Evolutionary conservation across 495 filamentous ascomycete species (phyloP), one percentile per base, ranked within the genome.

Genomic region (Penicillium canariense): DNA sequence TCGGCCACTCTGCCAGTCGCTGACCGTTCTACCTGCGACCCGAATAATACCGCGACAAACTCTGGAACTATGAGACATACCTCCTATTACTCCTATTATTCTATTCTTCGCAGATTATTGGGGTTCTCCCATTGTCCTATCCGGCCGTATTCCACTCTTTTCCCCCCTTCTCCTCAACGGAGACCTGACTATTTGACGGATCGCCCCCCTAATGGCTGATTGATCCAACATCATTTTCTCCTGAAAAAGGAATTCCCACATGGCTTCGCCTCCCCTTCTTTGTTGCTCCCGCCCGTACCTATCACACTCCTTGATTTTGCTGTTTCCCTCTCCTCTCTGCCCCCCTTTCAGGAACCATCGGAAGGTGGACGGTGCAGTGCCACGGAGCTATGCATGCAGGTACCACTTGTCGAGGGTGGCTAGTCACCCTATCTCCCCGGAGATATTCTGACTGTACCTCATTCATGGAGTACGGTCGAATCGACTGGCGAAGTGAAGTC

Each of bases 341-440:
- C 48, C 23, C 32, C 35, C 15, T 50, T 35, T 35, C 23, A 28
- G 10, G 15, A 26, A 17, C 18, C 48, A 9, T 23, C 20, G n/a
- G 32, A 18, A 17, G 20, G n/a, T 11, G 5, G 34, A 34, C 28
- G 34, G 45, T n/a, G n/a, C 8, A 17, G 34, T 5, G 25, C 42
- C 1, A 45, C 9, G 8, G 10, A 48, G 45, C 27, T 23, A 35
- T 28, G 47, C 59, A 65, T 67, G 63, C 63, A 67, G 63, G 63
- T 67, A 67, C 63, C 32, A 55, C 52, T 32, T 12, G 25, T 42
- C 25, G 38, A 42, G 12, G 12, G 20, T 23, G 4, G 17, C 10
- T 25, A 25, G 20, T 12, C 38, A n/a, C n/a, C n/a, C n/a, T n/a
- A n/a, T n/a, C n/a, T 3, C 38, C 38, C n/a, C 38, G 38, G 20